Conservation (phyloP, 345 rosid genomes). For the Euphorbia peplus region DNA sequence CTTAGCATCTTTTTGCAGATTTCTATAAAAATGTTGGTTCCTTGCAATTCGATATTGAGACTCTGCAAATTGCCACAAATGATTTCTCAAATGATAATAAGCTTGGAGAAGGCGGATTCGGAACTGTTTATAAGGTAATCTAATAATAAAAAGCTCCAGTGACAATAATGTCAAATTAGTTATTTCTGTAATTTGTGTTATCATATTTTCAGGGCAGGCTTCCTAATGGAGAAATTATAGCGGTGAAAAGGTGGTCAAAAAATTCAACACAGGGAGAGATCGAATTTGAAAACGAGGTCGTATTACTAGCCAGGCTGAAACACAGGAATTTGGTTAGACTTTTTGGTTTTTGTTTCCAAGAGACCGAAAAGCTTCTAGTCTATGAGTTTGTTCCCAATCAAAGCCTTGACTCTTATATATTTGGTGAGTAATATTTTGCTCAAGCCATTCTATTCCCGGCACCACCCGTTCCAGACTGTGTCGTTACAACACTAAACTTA, state of each 20-base stretch:
- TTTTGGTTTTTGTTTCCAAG: neutral
- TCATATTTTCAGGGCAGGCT: conserved; percentile 4
- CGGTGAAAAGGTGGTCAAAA: neutral
- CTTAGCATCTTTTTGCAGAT: too few species aligned
- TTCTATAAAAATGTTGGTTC: neutral
- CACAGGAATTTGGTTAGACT: conserved; percentile 7
- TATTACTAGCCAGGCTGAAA: neutral
- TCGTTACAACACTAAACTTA: too few species aligned
- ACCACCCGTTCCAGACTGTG: too few species aligned
- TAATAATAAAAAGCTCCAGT: too few species aligned
- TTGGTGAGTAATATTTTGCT: neutral
- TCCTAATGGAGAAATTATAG: neutral
- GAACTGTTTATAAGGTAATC: conserved; percentile 3
- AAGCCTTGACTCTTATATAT: neutral
- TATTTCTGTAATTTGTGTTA: too few species aligned
- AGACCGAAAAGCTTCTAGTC: neutral
- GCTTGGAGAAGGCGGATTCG: conserved; percentile 11
- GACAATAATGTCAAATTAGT: too few species aligned
- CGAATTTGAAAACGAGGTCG: conserved; percentile 6
- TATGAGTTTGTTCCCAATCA: conserved; percentile 4
- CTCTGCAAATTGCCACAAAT: neutral
- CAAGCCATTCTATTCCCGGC: too few species aligned
- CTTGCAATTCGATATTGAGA: neutral
- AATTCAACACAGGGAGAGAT: neutral
- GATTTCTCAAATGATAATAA: neutral